Conservation (phyloP, 2,329 filamentous ascomycete species). For the Colletotrichum cereale region DNA sequence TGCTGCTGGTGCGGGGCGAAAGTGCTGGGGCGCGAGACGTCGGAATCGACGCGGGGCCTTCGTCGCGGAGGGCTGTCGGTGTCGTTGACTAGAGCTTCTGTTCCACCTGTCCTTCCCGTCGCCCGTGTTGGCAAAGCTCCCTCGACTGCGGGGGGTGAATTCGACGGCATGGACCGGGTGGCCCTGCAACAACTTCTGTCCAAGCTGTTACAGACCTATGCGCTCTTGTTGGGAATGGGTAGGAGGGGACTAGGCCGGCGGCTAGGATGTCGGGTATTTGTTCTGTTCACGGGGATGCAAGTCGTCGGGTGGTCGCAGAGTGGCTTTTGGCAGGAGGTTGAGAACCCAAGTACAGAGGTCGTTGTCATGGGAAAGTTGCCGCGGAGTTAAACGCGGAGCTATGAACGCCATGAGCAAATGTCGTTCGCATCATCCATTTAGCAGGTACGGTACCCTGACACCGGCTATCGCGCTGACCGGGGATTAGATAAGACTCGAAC, state of each 20-base stretch:
- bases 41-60: constrained; percentile 53
- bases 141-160: constrained; percentile 40
- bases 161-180: constrained; percentile 41
- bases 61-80: constrained; percentile 52
- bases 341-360: not conserved
- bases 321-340: constrained; percentile 11
- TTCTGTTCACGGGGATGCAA: not conserved
- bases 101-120: constrained; percentile 37
- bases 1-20: constrained; percentile 39
- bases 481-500: constrained; percentile 28
- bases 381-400: constrained; percentile 40
- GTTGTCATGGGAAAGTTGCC: constrained; percentile 25
- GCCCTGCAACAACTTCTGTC: constrained; percentile 41
- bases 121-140: constrained; percentile 41
- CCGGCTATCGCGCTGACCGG: constrained; percentile 17
- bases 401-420: constrained; percentile 31
- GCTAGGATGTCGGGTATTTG: not conserved
- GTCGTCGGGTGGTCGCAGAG: constrained; percentile 19
- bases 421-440: constrained; percentile 40
- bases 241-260: constrained; percentile 1
- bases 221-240: constrained; percentile 16
- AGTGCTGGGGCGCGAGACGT: constrained; percentile 47
- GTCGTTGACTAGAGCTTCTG: constrained; percentile 40
- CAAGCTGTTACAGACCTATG: constrained; percentile 39
- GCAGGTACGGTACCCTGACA: constrained; percentile 25